A percentile compares a stretch with the other conserved stretches of the same genome.
Evolutionary conservation across 306 rosid species (phyloP).

Genomic region (Spatholobus suberectus): DNA sequence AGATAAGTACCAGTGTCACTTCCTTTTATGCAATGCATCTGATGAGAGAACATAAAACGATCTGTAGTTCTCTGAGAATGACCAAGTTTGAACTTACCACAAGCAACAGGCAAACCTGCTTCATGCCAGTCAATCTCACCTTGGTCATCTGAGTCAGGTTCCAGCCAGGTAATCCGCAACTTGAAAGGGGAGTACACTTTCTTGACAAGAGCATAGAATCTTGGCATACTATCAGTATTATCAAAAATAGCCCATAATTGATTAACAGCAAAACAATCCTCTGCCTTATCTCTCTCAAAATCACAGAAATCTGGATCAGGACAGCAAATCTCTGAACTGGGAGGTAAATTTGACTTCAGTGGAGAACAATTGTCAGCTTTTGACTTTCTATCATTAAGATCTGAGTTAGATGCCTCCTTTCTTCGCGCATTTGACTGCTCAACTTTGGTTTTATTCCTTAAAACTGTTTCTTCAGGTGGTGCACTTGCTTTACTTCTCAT

Average conservation of each 20-base stretch:
- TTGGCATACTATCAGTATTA: constrained; percentile 72
- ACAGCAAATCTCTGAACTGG: constrained; percentile 35
- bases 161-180: constrained; percentile 80
- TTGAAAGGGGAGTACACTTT: constrained; percentile 70
- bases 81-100: constrained; percentile 71
- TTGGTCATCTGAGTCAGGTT: constrained; percentile 58
- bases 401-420: constrained; percentile 47
- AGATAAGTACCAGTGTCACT: constrained; percentile 41
- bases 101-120: constrained; percentile 69
- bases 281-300: constrained; percentile 65
- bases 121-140: constrained; percentile 63
- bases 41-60: constrained; percentile 74
- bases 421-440: constrained; percentile 38
- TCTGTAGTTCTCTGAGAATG: constrained; percentile 38
- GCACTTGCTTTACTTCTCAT: constrained; percentile 27
- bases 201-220: constrained; percentile 78
- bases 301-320: constrained; percentile 82
- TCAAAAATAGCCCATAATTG: constrained; percentile 89
- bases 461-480: constrained; percentile 43
- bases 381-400: constrained; percentile 38
- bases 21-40: constrained; percentile 56
- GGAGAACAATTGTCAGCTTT: constrained; percentile 35
- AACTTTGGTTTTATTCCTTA: constrained; percentile 39
- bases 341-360: constrained; percentile 33
- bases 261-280: constrained; percentile 55